Conservation (phyloP, 768 basidiomycete species). For the Tubosaeta sp. region DNA sequence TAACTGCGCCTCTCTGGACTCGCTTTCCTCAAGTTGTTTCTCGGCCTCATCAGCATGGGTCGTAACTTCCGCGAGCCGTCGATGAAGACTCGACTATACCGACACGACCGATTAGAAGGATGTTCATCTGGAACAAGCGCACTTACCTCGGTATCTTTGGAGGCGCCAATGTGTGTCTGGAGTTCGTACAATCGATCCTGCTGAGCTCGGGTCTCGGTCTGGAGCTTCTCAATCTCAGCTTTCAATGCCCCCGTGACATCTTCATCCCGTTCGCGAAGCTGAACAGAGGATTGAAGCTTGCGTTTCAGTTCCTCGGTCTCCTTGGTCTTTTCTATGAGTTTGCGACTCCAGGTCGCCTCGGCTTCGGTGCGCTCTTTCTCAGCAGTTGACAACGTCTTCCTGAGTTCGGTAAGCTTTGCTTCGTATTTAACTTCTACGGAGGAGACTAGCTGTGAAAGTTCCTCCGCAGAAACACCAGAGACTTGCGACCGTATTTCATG, state of each 20-base stretch:
- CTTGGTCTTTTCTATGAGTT: slow-evolving; percentile 69
- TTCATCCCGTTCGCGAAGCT: slow-evolving; percentile 58
- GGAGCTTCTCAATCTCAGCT: slow-evolving; percentile 49
- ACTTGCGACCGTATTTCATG: slow-evolving; percentile 43
- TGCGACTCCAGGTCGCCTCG: slow-evolving; percentile 87
- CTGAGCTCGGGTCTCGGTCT: slow-evolving; percentile 44
- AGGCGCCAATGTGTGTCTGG: slow-evolving; percentile 42
- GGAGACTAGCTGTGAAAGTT: slow-evolving; percentile 68
- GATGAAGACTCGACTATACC: slow-evolving; percentile 41
- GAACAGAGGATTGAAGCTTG: slow-evolving; percentile 52
- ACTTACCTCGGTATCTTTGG: slow-evolving; percentile 61
- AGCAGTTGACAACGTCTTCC: slow-evolving; percentile 51
- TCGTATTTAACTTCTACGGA: slow-evolving; percentile 78
- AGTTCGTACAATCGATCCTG: slow-evolving; percentile 55
- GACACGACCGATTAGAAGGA: slow-evolving; percentile 1
- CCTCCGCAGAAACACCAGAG: slow-evolving; percentile 49
- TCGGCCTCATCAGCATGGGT: slow-evolving; percentile 52
- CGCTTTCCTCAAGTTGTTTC: slow-evolving; percentile 69
- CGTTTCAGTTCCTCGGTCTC: slow-evolving; percentile 74
- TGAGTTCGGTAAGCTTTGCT: slow-evolving; percentile 66
- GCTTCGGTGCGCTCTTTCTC: slow-evolving; percentile 85
- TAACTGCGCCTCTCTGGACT: slow-evolving; percentile 63
- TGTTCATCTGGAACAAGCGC: neutral
- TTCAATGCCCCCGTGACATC: slow-evolving; percentile 46
- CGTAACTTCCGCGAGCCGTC: slow-evolving; percentile 46